Evolutionary conservation across 2,329 filamentous ascomycete species (phyloP), one percentile per base, ranked within the genome.

Genomic region (Ascochyta rabiei): DNA sequence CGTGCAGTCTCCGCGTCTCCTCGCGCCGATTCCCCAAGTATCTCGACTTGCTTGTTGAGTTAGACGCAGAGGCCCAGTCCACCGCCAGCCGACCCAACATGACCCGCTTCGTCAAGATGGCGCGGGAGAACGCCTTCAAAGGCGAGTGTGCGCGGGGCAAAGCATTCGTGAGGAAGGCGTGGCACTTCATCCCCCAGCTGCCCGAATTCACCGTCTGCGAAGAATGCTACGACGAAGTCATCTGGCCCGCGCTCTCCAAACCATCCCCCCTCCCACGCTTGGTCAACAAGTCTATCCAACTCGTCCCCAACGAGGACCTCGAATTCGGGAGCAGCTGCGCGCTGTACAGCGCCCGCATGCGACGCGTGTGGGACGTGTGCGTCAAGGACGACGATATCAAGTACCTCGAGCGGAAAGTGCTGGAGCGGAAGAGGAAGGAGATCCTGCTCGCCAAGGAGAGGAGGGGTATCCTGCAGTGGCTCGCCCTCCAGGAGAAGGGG

Each of bases 121-220:
- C 91, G 41, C 83, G 84, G 30, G 75, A 69, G 35, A 63, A 73
- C 33, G 68, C 73, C 1, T 75, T 70, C 61, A 73, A 72, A 44
- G 54, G 57, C 24, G 85, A 91, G 68, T 96, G 91, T 69, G 78
- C 79, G 18, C 81, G 85, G 30, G 86, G 89, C 68, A 82, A 80
- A n/a, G 80, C 85, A 4, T 75, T 89, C 2, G 73, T 79, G n/a
- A 82, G 85, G 49, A 82, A 81, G 12, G 78, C 82, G 34, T 97
- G 93, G 93, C 87, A 96, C 72, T 86, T 84, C 50, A 91, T 96
- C 72, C 85, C 89, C 0, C 80, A 84, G 13, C 77, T 96, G 0
- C 90, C 89, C 0, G 84, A 92, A 42, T 86, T 96, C 66, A 91
- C 89, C 0, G 88, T 96, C 4, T 98, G 93, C 74, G 86, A 89